A percentile compares a stretch with the other conserved stretches of the same genome.
Conservation (phyloP, 768 basidiomycete species). For the Boletus rubescentipes region DNA sequence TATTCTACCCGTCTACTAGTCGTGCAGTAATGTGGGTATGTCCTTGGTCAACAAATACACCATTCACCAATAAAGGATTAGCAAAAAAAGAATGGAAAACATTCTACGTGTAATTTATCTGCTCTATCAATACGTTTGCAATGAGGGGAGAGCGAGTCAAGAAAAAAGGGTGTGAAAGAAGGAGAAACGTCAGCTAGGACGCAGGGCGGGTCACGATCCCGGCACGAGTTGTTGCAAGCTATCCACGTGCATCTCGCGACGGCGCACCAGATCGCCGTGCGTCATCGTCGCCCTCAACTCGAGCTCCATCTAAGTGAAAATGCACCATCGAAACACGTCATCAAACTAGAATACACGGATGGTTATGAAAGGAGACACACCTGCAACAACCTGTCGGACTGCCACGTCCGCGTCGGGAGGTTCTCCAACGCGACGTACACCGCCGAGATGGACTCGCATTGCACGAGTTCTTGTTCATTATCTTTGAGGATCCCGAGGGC, state of each 20-base stretch:
- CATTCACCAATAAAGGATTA: constrained; percentile 1
- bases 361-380: constrained; percentile 37
- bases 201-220: constrained; percentile 6
- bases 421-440: constrained; percentile 89
- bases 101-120: constrained; percentile 4
- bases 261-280: constrained; percentile 56
- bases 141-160: background rate
- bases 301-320: constrained; percentile 44
- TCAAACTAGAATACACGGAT: background rate
- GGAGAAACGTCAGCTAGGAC: background rate
- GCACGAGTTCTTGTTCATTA: constrained; percentile 81
- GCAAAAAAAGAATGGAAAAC: background rate
- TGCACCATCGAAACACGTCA: background rate
- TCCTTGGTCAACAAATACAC: background rate
- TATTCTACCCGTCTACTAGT: background rate
- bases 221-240: constrained; percentile 43
- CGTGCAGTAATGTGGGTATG: constrained; percentile 6
- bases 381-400: constrained; percentile 86
- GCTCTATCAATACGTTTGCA: constrained; percentile 8
- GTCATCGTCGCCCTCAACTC: constrained; percentile 54
- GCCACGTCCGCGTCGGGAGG: constrained; percentile 91
- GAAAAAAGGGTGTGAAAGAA: background rate
- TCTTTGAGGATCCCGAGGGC: constrained; percentile 83
- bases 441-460: constrained; percentile 81
- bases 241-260: constrained; percentile 51